Conservation (phyloP, 73 alveolate species). For the Uronychia binucleata region DNA sequence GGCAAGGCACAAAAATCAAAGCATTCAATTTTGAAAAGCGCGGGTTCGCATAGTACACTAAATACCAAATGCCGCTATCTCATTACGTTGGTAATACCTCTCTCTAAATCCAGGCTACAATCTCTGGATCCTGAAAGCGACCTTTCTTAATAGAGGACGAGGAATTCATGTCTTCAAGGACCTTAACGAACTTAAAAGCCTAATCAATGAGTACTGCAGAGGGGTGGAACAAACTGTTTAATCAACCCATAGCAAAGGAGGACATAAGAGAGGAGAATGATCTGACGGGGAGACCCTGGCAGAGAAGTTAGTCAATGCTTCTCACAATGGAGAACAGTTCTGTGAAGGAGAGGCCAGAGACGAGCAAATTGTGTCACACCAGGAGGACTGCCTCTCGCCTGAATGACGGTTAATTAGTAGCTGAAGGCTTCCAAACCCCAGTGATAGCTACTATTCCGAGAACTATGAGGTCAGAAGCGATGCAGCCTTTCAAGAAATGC, state of each 20-base stretch:
- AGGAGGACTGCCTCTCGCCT: not conserved
- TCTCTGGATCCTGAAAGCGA: slow-evolving; percentile 86
- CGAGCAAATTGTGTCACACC: not conserved
- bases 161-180: slow-evolving; percentile 73
- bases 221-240: slow-evolving; percentile 41
- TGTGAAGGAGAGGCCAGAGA: not conserved
- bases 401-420: not conserved
- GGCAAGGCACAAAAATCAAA: slow-evolving; percentile 1
- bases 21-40: slow-evolving; percentile 26
- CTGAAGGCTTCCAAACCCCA: too few relatives aligned
- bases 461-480: too few relatives aligned
- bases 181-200: slow-evolving; percentile 56
- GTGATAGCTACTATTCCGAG: too few relatives aligned
- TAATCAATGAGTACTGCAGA: slow-evolving; percentile 60
- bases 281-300: not conserved
- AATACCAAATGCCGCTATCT: slow-evolving; percentile 41
- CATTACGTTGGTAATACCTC: slow-evolving; percentile 64
- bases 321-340: too few relatives aligned
- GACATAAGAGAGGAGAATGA: not conserved
- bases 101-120: slow-evolving; percentile 20
- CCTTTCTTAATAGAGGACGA: slow-evolving; percentile 82
- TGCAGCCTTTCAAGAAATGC: not conserved
- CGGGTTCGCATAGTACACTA: slow-evolving; percentile 8
- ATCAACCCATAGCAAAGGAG: not conserved
- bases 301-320: too few relatives aligned